phyloP scores from a whole-genome alignment of 306 rosid species.

The Dicorynia guianensis region DNA sequence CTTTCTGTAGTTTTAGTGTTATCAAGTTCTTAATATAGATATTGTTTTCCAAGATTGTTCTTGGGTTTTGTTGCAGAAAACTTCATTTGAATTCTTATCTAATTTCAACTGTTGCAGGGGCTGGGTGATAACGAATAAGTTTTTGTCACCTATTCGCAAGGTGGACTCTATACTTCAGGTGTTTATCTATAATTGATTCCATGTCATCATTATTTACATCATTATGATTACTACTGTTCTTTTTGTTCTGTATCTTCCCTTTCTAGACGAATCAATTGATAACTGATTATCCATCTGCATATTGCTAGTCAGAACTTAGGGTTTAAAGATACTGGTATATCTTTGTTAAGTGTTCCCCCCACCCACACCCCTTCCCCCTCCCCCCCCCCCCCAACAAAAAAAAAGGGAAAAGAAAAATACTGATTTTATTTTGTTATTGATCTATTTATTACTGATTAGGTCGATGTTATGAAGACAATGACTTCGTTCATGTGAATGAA shows the following conservation, averaged over 20 bases:
- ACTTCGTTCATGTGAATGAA: conserved; percentile 93
- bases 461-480: conserved; percentile 97
- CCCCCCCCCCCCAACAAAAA: too few species aligned
- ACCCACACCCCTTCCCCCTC: neutral
- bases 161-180: conserved; percentile 99
- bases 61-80: conserved; percentile 3
- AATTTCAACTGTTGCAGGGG: conserved; percentile 68
- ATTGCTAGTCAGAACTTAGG: too few species aligned
- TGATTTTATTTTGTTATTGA: conserved; percentile 30
- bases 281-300: conserved; percentile 17
- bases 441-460: conserved; percentile 57
- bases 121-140: conserved; percentile 92
- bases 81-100: conserved; percentile 25
- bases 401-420: too few species aligned
- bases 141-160: conserved; percentile 92
- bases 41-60: neutral
- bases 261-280: conserved; percentile 9
- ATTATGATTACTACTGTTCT: conserved; percentile 13
- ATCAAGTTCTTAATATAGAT: neutral
- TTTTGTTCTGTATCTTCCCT: conserved; percentile 22
- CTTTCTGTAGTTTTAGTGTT: conserved; percentile 30
- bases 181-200: conserved; percentile 26
- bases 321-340: neutral
- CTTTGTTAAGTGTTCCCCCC: neutral
- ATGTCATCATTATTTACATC: conserved; percentile 27